Evolutionary conservation across 495 filamentous ascomycete genomes (phyloP), one percentile per base, ranked within the genome.

Genomic region (Penicillium tannophilum): DNA sequence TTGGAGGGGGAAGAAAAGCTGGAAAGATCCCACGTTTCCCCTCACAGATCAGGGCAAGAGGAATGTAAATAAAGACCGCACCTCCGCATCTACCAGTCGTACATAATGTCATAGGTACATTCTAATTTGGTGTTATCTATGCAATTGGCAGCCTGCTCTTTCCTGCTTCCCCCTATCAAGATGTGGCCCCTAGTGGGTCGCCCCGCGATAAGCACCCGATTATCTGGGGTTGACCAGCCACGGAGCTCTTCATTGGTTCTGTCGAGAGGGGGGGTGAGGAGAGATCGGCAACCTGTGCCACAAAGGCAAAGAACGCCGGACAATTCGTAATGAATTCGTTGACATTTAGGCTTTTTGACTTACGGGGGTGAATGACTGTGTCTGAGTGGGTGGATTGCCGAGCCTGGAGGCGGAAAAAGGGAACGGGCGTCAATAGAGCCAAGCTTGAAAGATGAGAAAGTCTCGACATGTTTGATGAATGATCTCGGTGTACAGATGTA

Each of bases 131-230:
- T 53, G 50, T 53, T 53, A 53, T 53, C 50, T 41, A 11, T 41
- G 11, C 4, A 16, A 41, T 41, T 41, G 16, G 24, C 20, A 28
- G 17, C 45, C 7, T 49, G 23, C 45, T n/a, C 33, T 28, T 26
- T 4, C 23, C 42, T 26, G 4, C 36, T 42, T 36, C 52, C 20
- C 56, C 58, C 64, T 64, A 67, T 64, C 58, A 62, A 56, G 36
- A 6, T 54, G 61, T 42, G 20, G 3, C 44, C 3, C 6, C 1
- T 19, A n/a, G 59, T 64, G 65, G 65, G 59, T 63, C 54, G 54
- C 55, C 50, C 54, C 63, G 51, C 50, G 66, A 68, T 68, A 68
- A 68, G 60, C 52, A 61, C 43, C 54, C 16, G 33, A 61, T 30
- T 52, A 63, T 68, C 66, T 66, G 63, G 60, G 63, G 63, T 65